Evolutionary conservation across 176 grass and related monocot genomes (phyloP), one percentile per base, ranked within the genome.

Genomic region (Urochloa ruziziensis): DNA sequence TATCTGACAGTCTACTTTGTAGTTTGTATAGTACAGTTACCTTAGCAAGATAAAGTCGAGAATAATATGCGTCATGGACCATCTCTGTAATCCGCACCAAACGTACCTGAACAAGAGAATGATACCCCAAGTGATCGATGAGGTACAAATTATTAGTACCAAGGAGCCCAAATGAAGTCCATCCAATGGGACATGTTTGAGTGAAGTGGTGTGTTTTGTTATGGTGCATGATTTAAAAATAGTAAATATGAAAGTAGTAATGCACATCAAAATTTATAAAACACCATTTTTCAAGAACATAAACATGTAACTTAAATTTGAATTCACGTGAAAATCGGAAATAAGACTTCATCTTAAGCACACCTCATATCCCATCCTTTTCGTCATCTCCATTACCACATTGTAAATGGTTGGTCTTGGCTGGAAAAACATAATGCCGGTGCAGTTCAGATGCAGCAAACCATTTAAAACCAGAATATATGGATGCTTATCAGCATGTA

Each of bases 391-490:
- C 80, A 90, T 85, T 30, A 92, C 46, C 13, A 95, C 93, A 63
- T 92, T 89, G 84, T 98, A 98, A 64, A 95, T 88, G 7, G 96
- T 98, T 82, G 93, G 96, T 71, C 96, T 94, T 85, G 67, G 87
- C 93, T 98, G 80, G 61, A 84, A 94, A 84, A 78, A 57, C 12
- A 49, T 39, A 68, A 28, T 63, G 49, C 25, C 6, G 27, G 40
- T 57, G 18, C 23, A 86, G 25, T 78, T 80, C 67, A 74, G 63
- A 63, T 37, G 70, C 43, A 77, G 13, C 3, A n/a, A 53, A 6
- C 15, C 10, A 79, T 63, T 14, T 80, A 43, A 83, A 81, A 85
- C 3, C 14, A 23, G 25, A 65, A 84, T 10, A 54, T 53, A 43
- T 46, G 37, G 54, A 80, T 25, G 17, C 19, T 39, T 32, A 75